These are phyloP conservation scores for Shiraia sp. DNA, from an alignment of 2,329 filamentous ascomycete genomes.

Conservation along the genomic window DNA sequence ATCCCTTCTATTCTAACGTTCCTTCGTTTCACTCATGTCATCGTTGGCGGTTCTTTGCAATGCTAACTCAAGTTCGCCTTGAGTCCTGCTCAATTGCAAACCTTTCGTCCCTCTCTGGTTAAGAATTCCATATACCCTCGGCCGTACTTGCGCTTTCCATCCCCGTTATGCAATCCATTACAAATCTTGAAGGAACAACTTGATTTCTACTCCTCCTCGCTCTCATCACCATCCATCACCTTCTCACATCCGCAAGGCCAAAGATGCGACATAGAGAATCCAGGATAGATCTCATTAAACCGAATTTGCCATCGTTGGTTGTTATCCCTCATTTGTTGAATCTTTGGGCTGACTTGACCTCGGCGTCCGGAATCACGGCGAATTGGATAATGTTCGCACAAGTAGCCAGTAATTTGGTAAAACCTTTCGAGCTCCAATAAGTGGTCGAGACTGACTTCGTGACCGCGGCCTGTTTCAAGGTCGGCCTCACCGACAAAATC, in stretches of 20 bases:
- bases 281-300: conserved; percentile 24
- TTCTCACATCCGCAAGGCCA: conserved; percentile 34
- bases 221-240: conserved; percentile 8
- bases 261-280: conserved; percentile 9
- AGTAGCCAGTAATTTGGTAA: background rate
- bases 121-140: no score
- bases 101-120: no score
- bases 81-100: no score
- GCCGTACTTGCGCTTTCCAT: no score
- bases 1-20: no score
- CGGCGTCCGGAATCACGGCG: background rate
- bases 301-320: conserved; percentile 14
- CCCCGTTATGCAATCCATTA: no score
- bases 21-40: no score
- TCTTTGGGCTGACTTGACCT: background rate
- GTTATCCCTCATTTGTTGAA: background rate
- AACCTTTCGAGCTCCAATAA: conserved; percentile 4
- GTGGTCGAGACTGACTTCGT: conserved; percentile 22
- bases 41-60: no score
- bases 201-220: no score
- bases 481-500: conserved; percentile 21
- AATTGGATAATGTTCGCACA: conserved; percentile 2
- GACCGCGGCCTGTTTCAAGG: conserved; percentile 22
- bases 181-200: no score
- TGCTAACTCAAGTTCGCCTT: no score